phyloP scores from a whole-genome alignment of 495 filamentous ascomycete genomes.

The Terfezia claveryi region DNA sequence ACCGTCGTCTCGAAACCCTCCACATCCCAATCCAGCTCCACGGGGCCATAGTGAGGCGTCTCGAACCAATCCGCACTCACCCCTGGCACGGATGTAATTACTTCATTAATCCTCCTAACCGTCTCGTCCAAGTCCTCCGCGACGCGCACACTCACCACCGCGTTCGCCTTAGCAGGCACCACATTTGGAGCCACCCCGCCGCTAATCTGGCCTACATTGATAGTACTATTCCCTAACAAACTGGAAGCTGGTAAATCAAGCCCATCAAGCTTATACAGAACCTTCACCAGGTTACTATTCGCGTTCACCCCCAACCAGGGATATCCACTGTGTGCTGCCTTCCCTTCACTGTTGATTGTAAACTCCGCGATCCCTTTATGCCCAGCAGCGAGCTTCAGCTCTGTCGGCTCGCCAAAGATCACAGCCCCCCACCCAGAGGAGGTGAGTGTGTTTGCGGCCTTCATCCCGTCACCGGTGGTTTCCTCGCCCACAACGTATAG shows the following conservation, averaged over 20 bases:
- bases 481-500: constrained; percentile 88
- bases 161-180: constrained; percentile 49
- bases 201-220: constrained; percentile 59
- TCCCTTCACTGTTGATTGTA: constrained; percentile 41
- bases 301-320: constrained; percentile 66
- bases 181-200: constrained; percentile 82
- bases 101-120: constrained; percentile 31
- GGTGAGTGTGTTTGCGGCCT: constrained; percentile 31
- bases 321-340: constrained; percentile 74
- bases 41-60: constrained; percentile 39
- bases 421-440: constrained; percentile 35
- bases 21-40: constrained; percentile 59
- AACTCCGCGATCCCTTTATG: constrained; percentile 67
- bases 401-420: constrained; percentile 85
- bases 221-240: constrained; percentile 63
- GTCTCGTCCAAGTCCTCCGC: constrained; percentile 42
- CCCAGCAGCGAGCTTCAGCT: constrained; percentile 61
- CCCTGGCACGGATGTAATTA: constrained; percentile 32
- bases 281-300: constrained; percentile 48
- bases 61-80: constrained; percentile 36
- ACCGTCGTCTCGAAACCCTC: constrained; percentile 58
- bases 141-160: constrained; percentile 45
- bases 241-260: constrained; percentile 48
- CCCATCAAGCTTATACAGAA: constrained; percentile 36
- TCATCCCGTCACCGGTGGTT: constrained; percentile 66